These are phyloP conservation scores for Fusarium sp. DNA, from an alignment of 2,329 filamentous ascomycete genomes.

Conservation along the genomic window DNA sequence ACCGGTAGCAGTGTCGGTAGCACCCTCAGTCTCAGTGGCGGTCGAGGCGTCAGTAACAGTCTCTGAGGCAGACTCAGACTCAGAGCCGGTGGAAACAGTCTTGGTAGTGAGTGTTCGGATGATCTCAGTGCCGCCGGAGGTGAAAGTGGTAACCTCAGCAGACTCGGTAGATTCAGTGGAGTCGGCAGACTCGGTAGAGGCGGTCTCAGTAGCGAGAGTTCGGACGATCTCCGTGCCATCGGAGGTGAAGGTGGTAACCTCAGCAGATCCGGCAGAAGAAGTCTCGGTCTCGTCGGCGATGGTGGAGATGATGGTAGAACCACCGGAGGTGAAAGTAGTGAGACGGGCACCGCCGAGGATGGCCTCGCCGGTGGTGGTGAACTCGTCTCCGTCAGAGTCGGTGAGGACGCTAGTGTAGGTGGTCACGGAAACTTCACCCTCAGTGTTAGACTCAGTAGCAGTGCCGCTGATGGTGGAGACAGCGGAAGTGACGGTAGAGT, in stretches of 20 bases:
- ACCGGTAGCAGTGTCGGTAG: constrained; percentile 27
- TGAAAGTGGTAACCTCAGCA: constrained; percentile 42
- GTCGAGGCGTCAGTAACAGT: constrained; percentile 44
- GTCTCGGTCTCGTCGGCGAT: constrained; percentile 23
- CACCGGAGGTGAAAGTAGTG: constrained; percentile 44
- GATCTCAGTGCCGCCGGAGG: constrained; percentile 37
- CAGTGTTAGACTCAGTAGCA: constrained; percentile 37
- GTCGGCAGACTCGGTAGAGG: constrained; percentile 27
- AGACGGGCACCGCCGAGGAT: constrained; percentile 35
- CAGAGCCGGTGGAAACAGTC: constrained; percentile 32
- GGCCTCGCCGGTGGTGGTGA: constrained; percentile 38
- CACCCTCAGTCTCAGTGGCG: constrained; percentile 27
- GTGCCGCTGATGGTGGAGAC: constrained; percentile 55
- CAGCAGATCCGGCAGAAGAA: constrained; percentile 24
- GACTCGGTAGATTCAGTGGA: constrained; percentile 29
- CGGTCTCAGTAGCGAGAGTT: constrained; percentile 41
- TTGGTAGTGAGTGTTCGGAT: constrained; percentile 43
- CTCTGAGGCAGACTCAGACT: constrained; percentile 36
- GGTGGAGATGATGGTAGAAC: constrained; percentile 41
- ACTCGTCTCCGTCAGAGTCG: constrained; percentile 42
- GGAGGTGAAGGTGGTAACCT: constrained; percentile 43
- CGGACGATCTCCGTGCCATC: constrained; percentile 38
- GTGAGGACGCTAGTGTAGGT: constrained; percentile 51
- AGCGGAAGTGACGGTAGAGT: constrained; percentile 54
- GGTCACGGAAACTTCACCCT: constrained; percentile 42